phyloP scores from a whole-genome alignment of 176 grass and related monocot genomes.

The Triticum aestivum region IWGSC_CS_RefSeq_v2.1 NC_057797.1:697438994-697439493 shows the following conservation, averaged over 20 bases:
- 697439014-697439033: conserved; percentile 63
- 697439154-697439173: neutral
- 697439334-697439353: conserved; percentile 89
- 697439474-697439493: conserved; percentile 53
- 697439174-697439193: conserved; percentile 11
- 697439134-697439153: conserved; percentile 27
- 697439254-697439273: conserved; percentile 60
- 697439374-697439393: conserved; percentile 98
- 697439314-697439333: conserved; percentile 80
- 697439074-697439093: conserved; percentile 33
- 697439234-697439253: conserved; percentile 21
- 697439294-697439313: conserved; percentile 42
- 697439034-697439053: conserved; percentile 21
- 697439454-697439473: conserved; percentile 99
- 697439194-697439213: conserved; percentile 18
- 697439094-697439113: conserved; percentile 45
- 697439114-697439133: conserved; percentile 45
- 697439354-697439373: conserved; percentile 99
- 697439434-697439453: conserved; percentile 94
- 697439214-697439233: conserved; percentile 59
- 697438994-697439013: conserved; percentile 58
- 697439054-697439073: conserved; percentile 23
- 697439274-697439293: conserved; percentile 46
- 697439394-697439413: conserved; percentile 89
- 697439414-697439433: conserved; percentile 98